phyloP scores from a whole-genome alignment of 345 rosid genomes.

The Citrus trifoliata region DNA sequence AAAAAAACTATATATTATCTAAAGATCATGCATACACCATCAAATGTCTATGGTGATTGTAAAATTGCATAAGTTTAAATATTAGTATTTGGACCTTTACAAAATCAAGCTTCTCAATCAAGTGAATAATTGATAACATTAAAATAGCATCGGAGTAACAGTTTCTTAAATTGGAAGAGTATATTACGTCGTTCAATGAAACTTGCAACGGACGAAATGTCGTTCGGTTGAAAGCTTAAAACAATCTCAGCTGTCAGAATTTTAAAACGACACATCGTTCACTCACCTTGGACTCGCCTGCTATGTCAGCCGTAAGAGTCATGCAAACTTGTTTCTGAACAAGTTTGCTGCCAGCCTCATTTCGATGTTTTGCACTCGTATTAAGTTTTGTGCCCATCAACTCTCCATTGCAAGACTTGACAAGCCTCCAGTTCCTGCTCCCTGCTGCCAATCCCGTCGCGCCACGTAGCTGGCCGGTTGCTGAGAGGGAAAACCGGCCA shows the following conservation, averaged over 20 bases:
- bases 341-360: slow-evolving; percentile 8
- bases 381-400: slow-evolving; percentile 72
- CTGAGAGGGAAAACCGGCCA: slow-evolving; percentile 57
- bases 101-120: neutral
- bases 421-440: slow-evolving; percentile 33
- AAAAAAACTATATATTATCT: neutral
- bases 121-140: too few species aligned
- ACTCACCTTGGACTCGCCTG: slow-evolving; percentile 50
- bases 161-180: too few species aligned
- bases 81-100: neutral
- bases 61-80: neutral
- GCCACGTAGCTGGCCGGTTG: slow-evolving; percentile 40
- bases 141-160: too few species aligned
- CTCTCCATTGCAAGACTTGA: slow-evolving; percentile 55
- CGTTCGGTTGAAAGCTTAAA: neutral
- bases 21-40: neutral
- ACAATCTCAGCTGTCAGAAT: neutral
- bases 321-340: slow-evolving; percentile 32
- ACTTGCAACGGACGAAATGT: neutral
- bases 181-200: neutral
- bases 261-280: neutral
- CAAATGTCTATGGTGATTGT: neutral
- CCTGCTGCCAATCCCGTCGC: slow-evolving; percentile 25
- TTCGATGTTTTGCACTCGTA: slow-evolving; percentile 10
- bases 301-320: slow-evolving; percentile 47